Conservation (phyloP, 2,329 filamentous ascomycete genomes). For the Pezicula neosporulosa region DNA sequence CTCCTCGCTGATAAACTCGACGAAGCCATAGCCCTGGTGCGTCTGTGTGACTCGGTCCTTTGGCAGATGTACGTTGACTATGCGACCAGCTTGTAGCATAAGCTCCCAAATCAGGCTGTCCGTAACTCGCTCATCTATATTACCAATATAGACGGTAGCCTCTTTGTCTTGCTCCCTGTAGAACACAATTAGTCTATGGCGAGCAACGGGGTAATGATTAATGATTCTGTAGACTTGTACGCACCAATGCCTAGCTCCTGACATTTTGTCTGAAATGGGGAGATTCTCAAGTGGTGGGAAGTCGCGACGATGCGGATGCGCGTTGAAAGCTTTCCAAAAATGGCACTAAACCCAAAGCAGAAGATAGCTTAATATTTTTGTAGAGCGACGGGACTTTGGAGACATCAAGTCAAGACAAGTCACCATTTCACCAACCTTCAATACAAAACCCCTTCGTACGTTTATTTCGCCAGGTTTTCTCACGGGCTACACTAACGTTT, state of each 20-base stretch:
- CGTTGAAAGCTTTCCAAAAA: not conserved
- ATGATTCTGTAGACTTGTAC: constrained; percentile 11
- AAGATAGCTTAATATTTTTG: not conserved
- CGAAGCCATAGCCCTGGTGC: constrained; percentile 98
- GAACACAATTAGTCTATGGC: constrained; percentile 20
- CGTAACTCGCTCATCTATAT: constrained; percentile 93
- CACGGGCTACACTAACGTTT: constrained; percentile 6
- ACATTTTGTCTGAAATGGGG: constrained; percentile 30
- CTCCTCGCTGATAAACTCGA: constrained; percentile 93
- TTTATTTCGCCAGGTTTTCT: not conserved
- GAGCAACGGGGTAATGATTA: not conserved
- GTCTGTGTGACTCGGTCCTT: constrained; percentile 96
- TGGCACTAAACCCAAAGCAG: not conserved
- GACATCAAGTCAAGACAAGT: constrained; percentile 1
- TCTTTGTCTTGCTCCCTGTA: constrained; percentile 96
- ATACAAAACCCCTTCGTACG: not conserved
- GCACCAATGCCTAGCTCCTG: constrained; percentile 66
- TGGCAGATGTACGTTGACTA: constrained; percentile 96
- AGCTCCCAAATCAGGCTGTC: constrained; percentile 93
- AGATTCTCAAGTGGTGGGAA: constrained; percentile 6
- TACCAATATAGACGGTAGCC: constrained; percentile 95
- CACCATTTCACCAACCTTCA: constrained; percentile 1
- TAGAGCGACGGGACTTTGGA: no score
- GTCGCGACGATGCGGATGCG: constrained; percentile 3
- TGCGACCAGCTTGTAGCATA: constrained; percentile 95